Evolutionary conservation across 306 rosid species (phyloP), one percentile per base, ranked within the genome.

Genomic region (Begonia fuchsioides): DNA sequence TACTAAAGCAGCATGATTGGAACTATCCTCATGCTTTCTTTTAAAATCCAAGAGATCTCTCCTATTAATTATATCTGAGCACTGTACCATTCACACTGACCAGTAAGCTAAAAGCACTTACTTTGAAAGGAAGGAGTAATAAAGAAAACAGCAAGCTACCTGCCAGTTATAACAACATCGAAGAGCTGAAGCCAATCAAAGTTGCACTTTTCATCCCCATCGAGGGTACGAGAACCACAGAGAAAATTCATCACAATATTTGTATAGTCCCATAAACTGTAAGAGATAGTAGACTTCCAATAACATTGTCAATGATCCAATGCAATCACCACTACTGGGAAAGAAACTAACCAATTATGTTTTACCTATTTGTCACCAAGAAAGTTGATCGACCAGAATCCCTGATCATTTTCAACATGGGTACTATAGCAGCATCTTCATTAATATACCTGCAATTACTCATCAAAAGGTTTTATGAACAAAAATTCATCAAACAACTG

Each of bases 251-350:
- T 85, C 74, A 82, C 98, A 49, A 78, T 74, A 64, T 85, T 79
- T 17, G 98, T 77, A 40, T 90, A 90, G 83, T 90, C 98, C 98
- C 98, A 90, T 62, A 90, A 85, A 72, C 98, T 90, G 92, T 69
- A 69, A 59, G 56, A 39, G 49, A 52, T 15, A 60, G 18, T 7
- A 2, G 50, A 14, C 52, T 26, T 32, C 3, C 32, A 12, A 45
- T 49, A 15, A 49, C 43, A 58, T 44, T 45, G n/a, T 44, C 38
- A 20, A 20, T n/a, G 13, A 39, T 15, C 32, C 10, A 60, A 54
- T 56, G 55, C 60, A 49, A 50, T 38, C 53, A 54, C 13, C 55
- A 39, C 13, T 20, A 2, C 35, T 26, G 8, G 35, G 35, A 26
- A 26, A 26, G 8, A 2, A 26, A 5, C 35, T 26, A 38, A 47